Conservation (phyloP, 208 protist genomes). For the Leishmania martiniquensis region DNA sequence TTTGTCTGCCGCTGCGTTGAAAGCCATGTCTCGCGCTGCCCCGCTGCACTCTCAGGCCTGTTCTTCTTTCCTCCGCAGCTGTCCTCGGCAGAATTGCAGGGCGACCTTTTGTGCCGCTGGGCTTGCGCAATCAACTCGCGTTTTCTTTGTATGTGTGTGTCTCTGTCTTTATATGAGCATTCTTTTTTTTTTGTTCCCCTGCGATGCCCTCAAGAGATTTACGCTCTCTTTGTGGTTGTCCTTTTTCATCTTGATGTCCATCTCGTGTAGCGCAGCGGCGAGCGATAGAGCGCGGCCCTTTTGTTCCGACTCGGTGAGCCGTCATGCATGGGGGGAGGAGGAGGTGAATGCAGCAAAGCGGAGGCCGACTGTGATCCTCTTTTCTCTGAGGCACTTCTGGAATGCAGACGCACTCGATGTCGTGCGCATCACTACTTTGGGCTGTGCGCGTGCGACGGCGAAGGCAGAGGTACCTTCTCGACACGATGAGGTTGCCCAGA, state of each 20-base stretch:
- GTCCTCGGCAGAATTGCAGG: neutral
- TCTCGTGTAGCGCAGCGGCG: neutral
- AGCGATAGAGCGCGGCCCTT: neutral
- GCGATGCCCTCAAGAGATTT: neutral
- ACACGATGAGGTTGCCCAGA: too few species aligned
- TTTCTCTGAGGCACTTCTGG: neutral
- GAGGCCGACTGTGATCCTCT: neutral
- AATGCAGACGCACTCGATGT: neutral
- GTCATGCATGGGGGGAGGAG: neutral
- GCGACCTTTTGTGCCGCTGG: neutral
- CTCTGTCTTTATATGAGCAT: neutral
- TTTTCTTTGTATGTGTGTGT: neutral
- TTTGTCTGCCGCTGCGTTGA: neutral
- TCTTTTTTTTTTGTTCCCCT: neutral
- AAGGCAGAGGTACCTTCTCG: too few species aligned
- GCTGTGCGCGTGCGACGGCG: neutral
- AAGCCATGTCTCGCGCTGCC: neutral
- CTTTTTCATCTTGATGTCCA: neutral
- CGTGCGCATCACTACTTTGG: neutral
- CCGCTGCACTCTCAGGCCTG: neutral
- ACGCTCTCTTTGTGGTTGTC: neutral
- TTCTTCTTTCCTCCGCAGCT: neutral
- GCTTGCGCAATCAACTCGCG: neutral
- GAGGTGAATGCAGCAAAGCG: neutral
- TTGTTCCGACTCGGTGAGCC: neutral